Conservation (phyloP, 2,329 filamentous ascomycete genomes). For the Xylariaceae sp. region DNA sequence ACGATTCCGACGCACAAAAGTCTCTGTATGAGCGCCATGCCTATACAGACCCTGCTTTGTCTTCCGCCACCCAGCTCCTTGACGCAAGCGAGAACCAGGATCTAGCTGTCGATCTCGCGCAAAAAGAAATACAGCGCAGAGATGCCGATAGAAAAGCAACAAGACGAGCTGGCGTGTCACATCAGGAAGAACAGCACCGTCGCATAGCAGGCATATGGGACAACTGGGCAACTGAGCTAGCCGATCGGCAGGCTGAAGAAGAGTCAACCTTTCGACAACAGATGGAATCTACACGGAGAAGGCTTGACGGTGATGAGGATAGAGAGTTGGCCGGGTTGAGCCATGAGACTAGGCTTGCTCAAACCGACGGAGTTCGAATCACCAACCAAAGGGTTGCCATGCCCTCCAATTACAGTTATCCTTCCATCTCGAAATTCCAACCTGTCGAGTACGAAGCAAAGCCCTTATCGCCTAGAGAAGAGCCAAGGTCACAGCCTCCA, state of each 20-base stretch:
- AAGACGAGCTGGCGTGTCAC: constrained; percentile 52
- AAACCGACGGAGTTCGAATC: no score
- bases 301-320: constrained; percentile 32
- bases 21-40: constrained; percentile 44
- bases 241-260: constrained; percentile 26
- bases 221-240: constrained; percentile 34
- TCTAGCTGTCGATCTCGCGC: constrained; percentile 71
- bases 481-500: constrained; percentile 27
- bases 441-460: constrained; percentile 41
- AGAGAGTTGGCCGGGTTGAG: no score
- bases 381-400: not conserved
- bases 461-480: constrained; percentile 12
- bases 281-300: constrained; percentile 49
- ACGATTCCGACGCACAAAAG: constrained; percentile 8
- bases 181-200: constrained; percentile 53
- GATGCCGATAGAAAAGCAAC: constrained; percentile 57
- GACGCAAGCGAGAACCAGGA: constrained; percentile 69
- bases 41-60: constrained; percentile 57
- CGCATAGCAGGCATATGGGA: constrained; percentile 43
- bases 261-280: constrained; percentile 44
- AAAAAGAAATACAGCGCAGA: constrained; percentile 65
- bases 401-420: constrained; percentile 36
- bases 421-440: constrained; percentile 49
- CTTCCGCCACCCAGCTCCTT: constrained; percentile 51
- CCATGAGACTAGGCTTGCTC: no score